Percentiles rank a stretch among this genome's conserved stretches.
Evolutionary conservation across 768 basidiomycete genomes (phyloP).

Genomic region (Fomitopsis serialis): DNA sequence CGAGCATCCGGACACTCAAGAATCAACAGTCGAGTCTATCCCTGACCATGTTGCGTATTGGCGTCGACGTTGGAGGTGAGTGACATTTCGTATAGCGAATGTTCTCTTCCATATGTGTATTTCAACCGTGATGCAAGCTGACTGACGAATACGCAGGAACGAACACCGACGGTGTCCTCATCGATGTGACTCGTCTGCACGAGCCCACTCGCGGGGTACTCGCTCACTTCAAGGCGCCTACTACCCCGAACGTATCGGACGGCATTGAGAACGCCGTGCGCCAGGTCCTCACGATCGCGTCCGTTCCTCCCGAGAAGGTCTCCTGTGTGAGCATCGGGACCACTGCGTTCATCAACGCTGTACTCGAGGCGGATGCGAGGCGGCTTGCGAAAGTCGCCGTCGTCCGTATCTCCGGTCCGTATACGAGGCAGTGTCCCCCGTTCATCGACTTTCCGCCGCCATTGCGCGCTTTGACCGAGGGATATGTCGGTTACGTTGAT

Average conservation of each 20-base stretch:
- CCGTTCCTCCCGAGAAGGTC: constrained; percentile 32
- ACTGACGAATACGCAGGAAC: constrained; percentile 20
- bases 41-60: constrained; percentile 20
- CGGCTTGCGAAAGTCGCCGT: constrained; percentile 58
- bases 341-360: constrained; percentile 42
- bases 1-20: too few species aligned
- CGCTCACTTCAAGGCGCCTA: constrained; percentile 41
- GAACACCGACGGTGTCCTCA: constrained; percentile 37
- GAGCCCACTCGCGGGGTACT: constrained; percentile 31
- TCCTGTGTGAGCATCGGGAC: constrained; percentile 57
- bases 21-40: neutral
- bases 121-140: neutral
- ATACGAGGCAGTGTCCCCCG: constrained; percentile 52
- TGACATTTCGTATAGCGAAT: neutral
- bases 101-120: neutral
- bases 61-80: constrained; percentile 25
- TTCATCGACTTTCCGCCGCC: constrained; percentile 45
- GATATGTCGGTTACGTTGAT: constrained; percentile 31
- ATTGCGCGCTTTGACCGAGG: constrained; percentile 26
- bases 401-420: constrained; percentile 56
- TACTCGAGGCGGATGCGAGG: constrained; percentile 49
- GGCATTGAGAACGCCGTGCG: constrained; percentile 53
- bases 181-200: constrained; percentile 26
- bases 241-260: constrained; percentile 50
- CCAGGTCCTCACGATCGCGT: constrained; percentile 35